A percentile compares a stretch with the other conserved stretches of the same genome.
Conservation (phyloP, 768 basidiomycete genomes). For the Lactarius hengduanensis region DNA sequence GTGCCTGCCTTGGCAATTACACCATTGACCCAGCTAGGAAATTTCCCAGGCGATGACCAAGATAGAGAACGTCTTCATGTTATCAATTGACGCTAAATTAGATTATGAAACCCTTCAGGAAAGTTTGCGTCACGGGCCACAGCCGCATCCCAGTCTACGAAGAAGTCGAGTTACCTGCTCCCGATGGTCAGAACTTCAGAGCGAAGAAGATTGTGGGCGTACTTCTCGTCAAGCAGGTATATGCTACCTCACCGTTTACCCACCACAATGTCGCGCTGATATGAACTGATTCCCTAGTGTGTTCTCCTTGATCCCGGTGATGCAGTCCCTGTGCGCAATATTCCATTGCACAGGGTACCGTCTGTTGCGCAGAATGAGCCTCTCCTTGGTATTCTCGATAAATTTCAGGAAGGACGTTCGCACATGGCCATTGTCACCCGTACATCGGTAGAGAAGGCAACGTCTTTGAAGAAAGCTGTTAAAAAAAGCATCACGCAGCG, state of each 20-base stretch:
- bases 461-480: slow-evolving; percentile 81
- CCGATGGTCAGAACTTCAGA: slow-evolving; percentile 40
- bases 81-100: slow-evolving; percentile 78
- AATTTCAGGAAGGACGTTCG: slow-evolving; percentile 85
- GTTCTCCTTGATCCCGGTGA: slow-evolving; percentile 45
- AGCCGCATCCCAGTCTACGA: slow-evolving; percentile 31
- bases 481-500: slow-evolving; percentile 79
- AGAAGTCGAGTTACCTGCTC: slow-evolving; percentile 29
- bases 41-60: slow-evolving; percentile 69
- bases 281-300: slow-evolving; percentile 26
- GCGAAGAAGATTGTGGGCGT: slow-evolving; percentile 86
- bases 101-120: slow-evolving; percentile 69
- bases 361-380: slow-evolving; percentile 87
- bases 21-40: neutral
- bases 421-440: slow-evolving; percentile 84
- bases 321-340: slow-evolving; percentile 75
- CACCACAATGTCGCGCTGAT: slow-evolving; percentile 5
- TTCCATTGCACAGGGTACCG: slow-evolving; percentile 84
- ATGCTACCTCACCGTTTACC: neutral
- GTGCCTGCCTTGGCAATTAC: neutral
- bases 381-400: slow-evolving; percentile 79
- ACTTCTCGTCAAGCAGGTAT: slow-evolving; percentile 76
- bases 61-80: slow-evolving; percentile 79
- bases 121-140: slow-evolving; percentile 29
- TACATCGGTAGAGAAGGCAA: slow-evolving; percentile 46